phyloP scores from a whole-genome alignment of 1,284 basidiomycete species.

The Rhodotorula sp. region DNA sequence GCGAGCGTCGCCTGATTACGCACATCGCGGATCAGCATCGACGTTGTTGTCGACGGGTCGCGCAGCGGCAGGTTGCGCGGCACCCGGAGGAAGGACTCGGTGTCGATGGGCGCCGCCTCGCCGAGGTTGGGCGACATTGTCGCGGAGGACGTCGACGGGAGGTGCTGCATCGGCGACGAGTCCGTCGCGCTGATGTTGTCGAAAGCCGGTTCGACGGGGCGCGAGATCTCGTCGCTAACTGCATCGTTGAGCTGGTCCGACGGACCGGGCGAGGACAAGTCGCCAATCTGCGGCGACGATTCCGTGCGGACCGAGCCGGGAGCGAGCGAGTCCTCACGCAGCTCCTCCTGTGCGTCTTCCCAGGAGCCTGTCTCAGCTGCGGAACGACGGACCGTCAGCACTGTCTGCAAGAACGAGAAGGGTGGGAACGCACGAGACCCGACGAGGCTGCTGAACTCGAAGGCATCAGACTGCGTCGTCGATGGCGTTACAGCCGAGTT shows the following conservation, averaged over 20 bases:
- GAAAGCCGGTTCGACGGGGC: neutral
- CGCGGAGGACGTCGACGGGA: neutral
- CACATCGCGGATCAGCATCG: conserved; percentile 41
- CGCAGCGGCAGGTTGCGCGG: conserved; percentile 22
- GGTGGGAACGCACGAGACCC: conserved; percentile 25
- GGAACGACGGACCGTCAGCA: neutral
- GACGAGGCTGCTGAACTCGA: conserved; percentile 38
- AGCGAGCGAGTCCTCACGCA: neutral
- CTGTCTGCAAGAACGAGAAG: neutral
- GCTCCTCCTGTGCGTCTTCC: conserved; percentile 6
- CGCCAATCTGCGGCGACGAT: neutral
- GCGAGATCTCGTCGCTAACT: no score
- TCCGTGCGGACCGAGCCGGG: conserved; percentile 1
- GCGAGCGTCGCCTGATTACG: conserved; percentile 40
- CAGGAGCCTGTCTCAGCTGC: conserved; percentile 12
- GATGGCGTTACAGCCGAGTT: conserved; percentile 11
- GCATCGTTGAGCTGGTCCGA: neutral
- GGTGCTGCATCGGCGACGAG: neutral
- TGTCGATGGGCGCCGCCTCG: conserved; percentile 13
- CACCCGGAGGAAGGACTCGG: conserved; percentile 12
- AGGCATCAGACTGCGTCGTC: conserved; percentile 35
- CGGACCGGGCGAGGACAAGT: neutral
- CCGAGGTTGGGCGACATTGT: neutral
- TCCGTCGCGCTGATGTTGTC: neutral
- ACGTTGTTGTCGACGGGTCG: conserved; percentile 26